These are phyloP conservation scores for Blastobotrys parvus DNA, from an alignment of 805 yeast species.

Conservation along the genomic window DNA sequence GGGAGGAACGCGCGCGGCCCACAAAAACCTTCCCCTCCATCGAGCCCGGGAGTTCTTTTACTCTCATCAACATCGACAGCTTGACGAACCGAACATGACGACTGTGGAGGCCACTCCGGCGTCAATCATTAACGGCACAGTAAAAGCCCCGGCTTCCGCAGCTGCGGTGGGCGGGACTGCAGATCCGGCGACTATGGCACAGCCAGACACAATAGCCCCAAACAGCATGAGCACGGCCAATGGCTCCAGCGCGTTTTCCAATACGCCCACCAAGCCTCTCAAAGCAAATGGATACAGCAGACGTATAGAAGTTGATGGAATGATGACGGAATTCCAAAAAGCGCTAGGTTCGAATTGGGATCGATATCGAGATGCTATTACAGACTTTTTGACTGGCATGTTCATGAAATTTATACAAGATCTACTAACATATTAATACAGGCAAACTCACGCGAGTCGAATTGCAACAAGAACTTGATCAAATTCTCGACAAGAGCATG, in stretches of 20 bases:
- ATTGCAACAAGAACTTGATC: conserved; percentile 48
- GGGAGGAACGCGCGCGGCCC: neutral
- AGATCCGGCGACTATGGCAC: neutral
- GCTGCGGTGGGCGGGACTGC: neutral
- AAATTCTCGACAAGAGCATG: conserved; percentile 44
- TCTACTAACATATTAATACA: too few relatives aligned
- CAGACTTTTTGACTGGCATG: conserved; percentile 44
- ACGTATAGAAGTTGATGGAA: conserved; percentile 52
- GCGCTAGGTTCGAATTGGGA: conserved; percentile 79
- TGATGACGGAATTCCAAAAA: conserved; percentile 67
- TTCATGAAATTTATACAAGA: too few relatives aligned
- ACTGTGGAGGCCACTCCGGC: conserved; percentile 4
- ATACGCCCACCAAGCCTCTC: neutral
- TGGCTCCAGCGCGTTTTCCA: neutral
- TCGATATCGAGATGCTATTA: conserved; percentile 68
- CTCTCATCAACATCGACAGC: neutral
- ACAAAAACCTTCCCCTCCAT: neutral
- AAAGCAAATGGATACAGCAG: neutral
- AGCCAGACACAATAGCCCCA: neutral
- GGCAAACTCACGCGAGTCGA: conserved; percentile 77
- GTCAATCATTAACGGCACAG: conserved; percentile 4
- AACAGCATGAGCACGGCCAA: neutral
- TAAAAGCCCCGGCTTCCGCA: too few relatives aligned
- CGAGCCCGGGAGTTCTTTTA: neutral
- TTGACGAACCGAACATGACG: neutral